Evolutionary conservation across 495 filamentous ascomycete species (phyloP), one percentile per base, ranked within the genome.

Genomic region (Hypoxylon cercidicola): DNA sequence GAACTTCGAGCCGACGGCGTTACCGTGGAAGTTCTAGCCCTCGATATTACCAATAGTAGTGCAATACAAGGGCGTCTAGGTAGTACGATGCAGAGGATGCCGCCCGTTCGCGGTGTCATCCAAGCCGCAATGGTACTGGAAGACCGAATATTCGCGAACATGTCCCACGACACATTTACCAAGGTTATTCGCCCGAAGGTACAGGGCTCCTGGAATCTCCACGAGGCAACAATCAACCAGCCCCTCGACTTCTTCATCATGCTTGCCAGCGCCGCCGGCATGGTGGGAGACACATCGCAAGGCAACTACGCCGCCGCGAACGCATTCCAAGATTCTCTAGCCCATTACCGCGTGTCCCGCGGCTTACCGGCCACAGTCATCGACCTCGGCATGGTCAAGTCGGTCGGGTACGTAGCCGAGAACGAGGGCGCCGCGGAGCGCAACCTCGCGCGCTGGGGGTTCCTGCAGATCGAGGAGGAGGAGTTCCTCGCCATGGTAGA

Each of bases 181-280:
- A 66, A 67, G 0, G 77, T 79, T 1, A 73, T 81, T 4, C 65
- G 60, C n/a, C 80, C 82, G 0, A 82, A 85, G 63, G 74, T 86
- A 0, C 70, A 78, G 1, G 84, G 84, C 4, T 76, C 78, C n/a
- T 79, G 75, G 77, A 85, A 85, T 46, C 40, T 87, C 3, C 81
- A 85, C 55, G 15, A 53, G 70, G 13, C 54, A 47, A n/a, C 73
- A 80, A 28, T 40, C 25, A 51, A 37, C 37, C 56, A 53, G 21
- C 55, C 12, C 25, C 72, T 85, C 12, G 80, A 84, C 66, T 87
- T 85, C 74, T 86, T 82, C 76, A 64, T 87, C 56, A 78, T 86
- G 75, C 72, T 85, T 5, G 81, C 80, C 28, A 86, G 84, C 7
- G 62, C 82, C 1, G 69, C 79, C 7, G 82, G 76, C 15, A 64